Evolutionary conservation across 2,329 filamentous ascomycete genomes (phyloP).

Genomic region (Epichloe sibirici): DNA sequence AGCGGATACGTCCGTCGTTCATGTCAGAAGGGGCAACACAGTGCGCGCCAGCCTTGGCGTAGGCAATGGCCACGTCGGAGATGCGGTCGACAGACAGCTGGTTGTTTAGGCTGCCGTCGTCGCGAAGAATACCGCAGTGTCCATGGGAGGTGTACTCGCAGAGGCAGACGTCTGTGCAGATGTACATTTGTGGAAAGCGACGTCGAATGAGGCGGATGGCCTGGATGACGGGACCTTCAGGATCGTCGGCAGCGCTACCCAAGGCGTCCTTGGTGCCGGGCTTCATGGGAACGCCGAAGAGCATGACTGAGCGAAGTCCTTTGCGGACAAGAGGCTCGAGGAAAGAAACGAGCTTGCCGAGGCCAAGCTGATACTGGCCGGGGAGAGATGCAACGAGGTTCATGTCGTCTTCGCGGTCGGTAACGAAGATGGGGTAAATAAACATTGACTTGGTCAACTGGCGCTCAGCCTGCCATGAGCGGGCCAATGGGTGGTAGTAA

Average conservation of each 20-base stretch:
- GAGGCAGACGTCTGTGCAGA: slow-evolving; percentile 85
- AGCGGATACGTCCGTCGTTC: slow-evolving; percentile 95
- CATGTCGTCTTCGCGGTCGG: slow-evolving; percentile 88
- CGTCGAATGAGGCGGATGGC: slow-evolving; percentile 74
- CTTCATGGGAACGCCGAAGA: slow-evolving; percentile 85
- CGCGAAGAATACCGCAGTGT: slow-evolving; percentile 89
- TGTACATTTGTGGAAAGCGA: slow-evolving; percentile 81
- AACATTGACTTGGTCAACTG: slow-evolving; percentile 96
- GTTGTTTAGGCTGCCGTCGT: slow-evolving; percentile 90
- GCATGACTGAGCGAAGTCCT: slow-evolving; percentile 82
- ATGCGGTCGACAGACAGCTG: slow-evolving; percentile 86
- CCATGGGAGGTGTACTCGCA: slow-evolving; percentile 98
- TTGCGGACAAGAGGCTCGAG: slow-evolving; percentile 79
- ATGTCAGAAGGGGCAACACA: slow-evolving; percentile 97
- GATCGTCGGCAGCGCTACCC: slow-evolving; percentile 86
- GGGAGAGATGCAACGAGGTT: slow-evolving; percentile 81
- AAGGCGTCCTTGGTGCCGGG: slow-evolving; percentile 78
- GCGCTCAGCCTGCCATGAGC: slow-evolving; percentile 73
- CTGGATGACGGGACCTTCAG: slow-evolving; percentile 80
- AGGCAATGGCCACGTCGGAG: slow-evolving; percentile 93
- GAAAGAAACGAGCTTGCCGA: slow-evolving; percentile 77
- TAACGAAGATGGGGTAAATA: slow-evolving; percentile 94
- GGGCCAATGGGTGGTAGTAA: slow-evolving; percentile 67
- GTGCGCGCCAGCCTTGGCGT: slow-evolving; percentile 90
- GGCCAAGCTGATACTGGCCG: slow-evolving; percentile 74